These are phyloP conservation scores for Rhynchospora breviuscula DNA, from an alignment of 176 grass and related monocot species.

Conservation along the genomic window DNA sequence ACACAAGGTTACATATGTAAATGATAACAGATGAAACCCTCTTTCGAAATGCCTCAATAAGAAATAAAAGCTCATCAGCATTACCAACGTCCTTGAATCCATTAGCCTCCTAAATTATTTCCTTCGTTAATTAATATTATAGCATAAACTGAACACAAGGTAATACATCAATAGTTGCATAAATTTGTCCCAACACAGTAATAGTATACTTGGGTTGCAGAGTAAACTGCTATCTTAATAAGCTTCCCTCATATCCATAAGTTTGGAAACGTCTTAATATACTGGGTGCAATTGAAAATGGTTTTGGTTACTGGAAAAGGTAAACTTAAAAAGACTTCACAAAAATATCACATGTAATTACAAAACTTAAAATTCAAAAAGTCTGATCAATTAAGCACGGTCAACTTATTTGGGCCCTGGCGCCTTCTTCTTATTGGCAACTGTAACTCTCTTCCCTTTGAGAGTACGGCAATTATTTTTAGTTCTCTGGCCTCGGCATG, in stretches of 20 bases:
- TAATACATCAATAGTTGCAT: neutral
- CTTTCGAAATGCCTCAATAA: neutral
- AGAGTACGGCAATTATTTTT: constrained; percentile 91
- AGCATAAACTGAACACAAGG: neutral
- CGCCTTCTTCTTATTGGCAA: constrained; percentile 71
- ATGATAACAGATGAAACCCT: neutral
- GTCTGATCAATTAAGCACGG: neutral
- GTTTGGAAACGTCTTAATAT: neutral
- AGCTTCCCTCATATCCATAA: neutral
- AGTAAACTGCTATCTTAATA: neutral
- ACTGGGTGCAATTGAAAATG: neutral
- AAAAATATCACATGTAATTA: constrained; percentile 1
- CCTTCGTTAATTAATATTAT: neutral
- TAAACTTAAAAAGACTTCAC: neutral
- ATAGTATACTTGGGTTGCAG: neutral
- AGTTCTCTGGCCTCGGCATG: constrained; percentile 72
- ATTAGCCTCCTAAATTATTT: neutral
- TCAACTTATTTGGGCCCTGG: constrained; percentile 14
- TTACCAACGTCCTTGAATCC: neutral
- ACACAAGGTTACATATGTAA: neutral
- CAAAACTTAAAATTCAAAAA: neutral
- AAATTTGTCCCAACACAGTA: neutral
- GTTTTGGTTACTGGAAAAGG: neutral
- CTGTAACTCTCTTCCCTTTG: constrained; percentile 69
- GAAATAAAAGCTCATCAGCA: neutral